Percentiles rank a stretch among this genome's conserved stretches.
phyloP scores from a whole-genome alignment of 441 rosid species.

The Lepidium campestre region DNA sequence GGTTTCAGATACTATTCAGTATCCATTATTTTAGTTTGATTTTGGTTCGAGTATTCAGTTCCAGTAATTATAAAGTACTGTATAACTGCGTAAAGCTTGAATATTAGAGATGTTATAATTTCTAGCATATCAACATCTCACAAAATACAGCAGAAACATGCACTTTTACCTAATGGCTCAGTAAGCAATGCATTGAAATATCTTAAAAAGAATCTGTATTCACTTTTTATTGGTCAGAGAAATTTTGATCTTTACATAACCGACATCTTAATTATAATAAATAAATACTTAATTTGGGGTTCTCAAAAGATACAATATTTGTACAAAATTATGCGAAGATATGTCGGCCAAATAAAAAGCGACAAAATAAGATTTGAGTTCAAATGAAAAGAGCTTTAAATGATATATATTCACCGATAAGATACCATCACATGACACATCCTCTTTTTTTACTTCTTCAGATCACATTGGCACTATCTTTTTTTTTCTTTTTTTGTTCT shows the following conservation, averaged over 20 bases:
- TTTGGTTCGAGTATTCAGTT: too few relatives aligned
- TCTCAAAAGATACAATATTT: not conserved
- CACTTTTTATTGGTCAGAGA: not conserved
- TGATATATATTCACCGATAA: conserved; percentile 26
- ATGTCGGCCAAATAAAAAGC: conserved; percentile 23
- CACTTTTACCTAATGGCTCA: not conserved
- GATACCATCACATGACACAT: conserved; percentile 20
- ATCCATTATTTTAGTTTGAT: too few relatives aligned
- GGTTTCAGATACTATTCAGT: too few relatives aligned
- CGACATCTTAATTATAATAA: conserved; percentile 9
- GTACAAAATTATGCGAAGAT: conserved; percentile 12
- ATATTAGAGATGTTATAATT: too few relatives aligned
- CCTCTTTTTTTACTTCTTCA: not conserved
- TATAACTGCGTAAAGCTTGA: too few relatives aligned
- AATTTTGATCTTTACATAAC: not conserved
- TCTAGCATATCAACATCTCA: too few relatives aligned
- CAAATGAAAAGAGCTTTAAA: conserved; percentile 14
- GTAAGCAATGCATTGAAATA: not conserved
- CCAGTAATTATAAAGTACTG: too few relatives aligned
- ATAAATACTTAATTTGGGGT: not conserved
- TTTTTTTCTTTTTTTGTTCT: not conserved
- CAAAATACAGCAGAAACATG: too few relatives aligned
- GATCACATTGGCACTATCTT: conserved; percentile 1
- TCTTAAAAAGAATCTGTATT: not conserved
- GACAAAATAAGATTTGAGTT: conserved; percentile 8